Base-by-base conservation (phyloP, 2,329 filamentous ascomycete species). In the Xylariomycetidae sp. region DNA sequence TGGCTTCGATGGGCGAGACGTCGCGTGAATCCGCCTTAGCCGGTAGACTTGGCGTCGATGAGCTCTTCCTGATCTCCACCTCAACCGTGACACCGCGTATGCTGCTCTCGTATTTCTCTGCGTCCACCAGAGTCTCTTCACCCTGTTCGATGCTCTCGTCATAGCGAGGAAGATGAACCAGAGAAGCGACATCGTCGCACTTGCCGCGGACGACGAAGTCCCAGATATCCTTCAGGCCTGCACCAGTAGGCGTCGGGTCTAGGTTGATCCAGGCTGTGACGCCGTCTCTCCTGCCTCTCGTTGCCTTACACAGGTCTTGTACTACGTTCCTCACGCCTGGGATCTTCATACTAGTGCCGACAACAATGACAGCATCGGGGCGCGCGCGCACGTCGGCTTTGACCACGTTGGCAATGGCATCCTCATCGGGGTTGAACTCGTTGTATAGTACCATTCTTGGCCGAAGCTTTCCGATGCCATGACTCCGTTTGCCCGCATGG, bases 381-480 rank as follows among this genome's bases (percentile, higher is more conserved):
- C 88, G 75, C 25, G 82, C 76, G 40, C 87, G 83, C 38, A 96
- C 67, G 56, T 98, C 92, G 4, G 89, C 82, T 44, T 79, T 79
- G 32, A 89, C 87, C 25, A 95, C 89, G 15, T 85, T 85, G 26
- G 90, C 89, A 56, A 98, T 98, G 10, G 92, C 90, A 48, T 95
- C 90, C 47, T 92, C 87, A 46, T 98, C 92, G 0, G 92, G 92
- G 54, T 96, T 95, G 57, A 86, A 83, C 59, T 98, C 92, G 56
- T 96, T 95, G 66, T 98, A 98, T 8, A 98, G 72, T 4, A 96
- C 90, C 67, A 98, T 95, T 37, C 92, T 78, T 15, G 92, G 92
- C 15, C 92, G 79, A 42, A 98, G 66, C 40, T 85, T 79, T 25
- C 92, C 92, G 49, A 98, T 84, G 2, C 92, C 92, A 53, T 95